Evolutionary conservation across 208 protist species (phyloP), one percentile per base, ranked within the genome.

Genomic region (Phytomonas serpens): DNA sequence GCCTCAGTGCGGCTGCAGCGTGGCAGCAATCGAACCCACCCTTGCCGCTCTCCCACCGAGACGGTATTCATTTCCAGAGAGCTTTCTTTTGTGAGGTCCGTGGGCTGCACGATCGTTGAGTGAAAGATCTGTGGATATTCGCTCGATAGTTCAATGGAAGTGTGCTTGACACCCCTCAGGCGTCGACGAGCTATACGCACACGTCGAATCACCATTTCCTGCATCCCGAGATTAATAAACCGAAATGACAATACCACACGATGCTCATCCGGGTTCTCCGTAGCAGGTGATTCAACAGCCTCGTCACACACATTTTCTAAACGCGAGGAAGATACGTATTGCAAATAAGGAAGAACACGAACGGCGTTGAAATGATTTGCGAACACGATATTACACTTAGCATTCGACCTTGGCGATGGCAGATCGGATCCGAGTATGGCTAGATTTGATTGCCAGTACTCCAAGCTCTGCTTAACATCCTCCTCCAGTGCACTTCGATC

Each of bases 221-320:
- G 29, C 37, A 36, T 65, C 27, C 72, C 57, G 38, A 67, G 66
- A 29, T 76, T 76, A 51, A 69, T 42, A 9, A 76, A 62, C 5
- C 65, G 72, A 31, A 76, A 76, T 31, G n/a, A 23, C 62, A 65
- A n/a, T 11, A 40, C 4, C 42, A 52, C 42, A 2, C 14, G 42
- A 52, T 52, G 11, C 23, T 2, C 23, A 52, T 4, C 42, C 4
- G 11, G 42, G 23, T 52, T 2, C 42, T 52, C 42, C 4, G 14
- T 16, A 52, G 3, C 23, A 19, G 3, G 23, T 52, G 14, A 52
- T 52, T 52, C 42, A 16, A n/a, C 23, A 4, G 23, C 11, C 11
- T 52, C 42, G 42, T 52, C 23, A 52, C 13, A 16, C 13, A 16
- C 14, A 3, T 52, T 4, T 16, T 3, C 7, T 19, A 52, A 52